phyloP scores from a whole-genome alignment of 352 stramenopile species.

The Thalassiosira exigua region DNA sequence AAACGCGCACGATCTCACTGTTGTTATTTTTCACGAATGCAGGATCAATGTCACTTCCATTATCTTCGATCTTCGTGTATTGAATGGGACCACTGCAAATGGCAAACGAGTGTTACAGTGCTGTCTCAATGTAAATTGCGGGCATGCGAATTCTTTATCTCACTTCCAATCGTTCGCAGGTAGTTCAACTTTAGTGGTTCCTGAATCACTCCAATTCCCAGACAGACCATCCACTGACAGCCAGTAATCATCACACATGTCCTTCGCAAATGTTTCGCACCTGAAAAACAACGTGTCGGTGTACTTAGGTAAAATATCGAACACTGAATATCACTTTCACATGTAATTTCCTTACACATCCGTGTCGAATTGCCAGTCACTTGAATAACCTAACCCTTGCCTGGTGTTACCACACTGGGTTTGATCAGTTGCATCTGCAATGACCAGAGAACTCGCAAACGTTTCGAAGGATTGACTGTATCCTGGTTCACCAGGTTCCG shows the following conservation, averaged over 20 bases:
- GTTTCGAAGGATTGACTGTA: slow-evolving; percentile 23
- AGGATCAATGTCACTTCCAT: too few species aligned
- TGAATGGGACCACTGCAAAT: too few species aligned
- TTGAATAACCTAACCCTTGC: slow-evolving; percentile 14
- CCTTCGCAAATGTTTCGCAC: neutral
- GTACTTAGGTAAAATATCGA: slow-evolving; percentile 6
- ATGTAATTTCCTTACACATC: slow-evolving; percentile 19
- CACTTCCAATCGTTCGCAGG: neutral
- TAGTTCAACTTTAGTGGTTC: neutral
- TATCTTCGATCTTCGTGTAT: too few species aligned
- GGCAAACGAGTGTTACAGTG: too few species aligned
- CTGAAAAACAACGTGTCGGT: neutral
- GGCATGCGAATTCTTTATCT: too few species aligned
- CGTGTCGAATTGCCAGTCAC: slow-evolving; percentile 28
- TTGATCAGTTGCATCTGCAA: slow-evolving; percentile 27
- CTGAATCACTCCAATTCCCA: neutral
- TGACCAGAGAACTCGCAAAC: slow-evolving; percentile 17
- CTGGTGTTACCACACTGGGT: slow-evolving; percentile 16
- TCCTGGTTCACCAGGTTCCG: slow-evolving; percentile 4
- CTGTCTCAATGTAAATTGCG: too few species aligned
- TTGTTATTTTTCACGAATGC: too few species aligned
- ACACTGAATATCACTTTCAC: slow-evolving; percentile 6
- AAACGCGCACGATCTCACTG: too few species aligned
- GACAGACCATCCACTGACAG: neutral
- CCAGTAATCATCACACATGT: neutral